Evolutionary conservation across 2,329 filamentous ascomycete genomes (phyloP), one percentile per base, ranked within the genome.

Genomic region (Helicocarpus griseus): DNA sequence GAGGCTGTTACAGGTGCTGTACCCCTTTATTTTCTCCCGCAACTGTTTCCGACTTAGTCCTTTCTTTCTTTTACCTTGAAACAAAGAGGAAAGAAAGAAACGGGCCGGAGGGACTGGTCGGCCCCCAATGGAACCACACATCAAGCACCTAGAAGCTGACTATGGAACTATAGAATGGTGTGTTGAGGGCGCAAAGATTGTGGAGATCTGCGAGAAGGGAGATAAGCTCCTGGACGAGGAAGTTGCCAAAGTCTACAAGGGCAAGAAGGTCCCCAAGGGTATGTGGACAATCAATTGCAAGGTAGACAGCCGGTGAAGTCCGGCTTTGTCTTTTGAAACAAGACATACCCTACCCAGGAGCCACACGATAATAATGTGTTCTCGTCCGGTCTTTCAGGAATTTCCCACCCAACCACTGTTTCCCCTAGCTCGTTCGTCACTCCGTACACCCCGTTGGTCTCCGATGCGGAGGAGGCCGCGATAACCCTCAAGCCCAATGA

Each of bases 201-300:
- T 97, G 63, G 84, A 89, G 63, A 81, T 98, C 72, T 98, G 93
- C 77, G 85, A 95, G 77, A 84, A 90, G 77, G 93, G 93, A 61
- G 93, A 98, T 76, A 86, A 90, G 79, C 79, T 98, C 56, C 80
- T 98, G 58, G 89, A 93, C 59, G 91, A 95, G 66, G 93, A 97
- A 74, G 79, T 95, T 51, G 73, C 81, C 67, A 97, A 97, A 79
- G 91, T 98, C 65, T 98, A 93, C 81, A 90, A 95, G 71, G 91
- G 90, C 73, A 97, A 97, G 80, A 97, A 96, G 78, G 85, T 96
- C 66, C 71, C 76, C 69, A 98, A 98, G 80, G 93, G 87, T 87
- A 65, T 59, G 77, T 74, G 41, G 7, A 29, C 36, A 19, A 31
- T 4, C n/a, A 26, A 9, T 41, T 3, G 22, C 11, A 4, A 21